phyloP scores from a whole-genome alignment of 2,329 filamentous ascomycete species.

The Fusarium verrucosum region DNA sequence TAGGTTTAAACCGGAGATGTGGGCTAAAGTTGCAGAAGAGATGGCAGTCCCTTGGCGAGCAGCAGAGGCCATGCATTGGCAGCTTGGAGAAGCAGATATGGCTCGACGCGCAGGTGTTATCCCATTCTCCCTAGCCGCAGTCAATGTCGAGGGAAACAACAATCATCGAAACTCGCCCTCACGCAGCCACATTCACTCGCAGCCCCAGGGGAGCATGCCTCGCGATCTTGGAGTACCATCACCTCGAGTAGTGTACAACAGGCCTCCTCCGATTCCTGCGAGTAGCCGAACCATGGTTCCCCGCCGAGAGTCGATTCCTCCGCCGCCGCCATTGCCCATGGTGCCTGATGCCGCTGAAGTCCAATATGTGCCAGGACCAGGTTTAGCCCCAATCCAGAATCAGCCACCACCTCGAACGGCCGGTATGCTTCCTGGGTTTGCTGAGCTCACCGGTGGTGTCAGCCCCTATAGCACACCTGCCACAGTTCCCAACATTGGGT shows the following conservation, averaged over 20 bases:
- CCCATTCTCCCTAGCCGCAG: constrained; percentile 77
- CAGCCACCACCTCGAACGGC: constrained; percentile 52
- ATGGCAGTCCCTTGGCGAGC: constrained; percentile 96
- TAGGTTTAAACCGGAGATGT: constrained; percentile 98
- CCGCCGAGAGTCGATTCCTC: constrained; percentile 54
- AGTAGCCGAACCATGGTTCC: constrained; percentile 51
- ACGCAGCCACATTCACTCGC: constrained; percentile 54
- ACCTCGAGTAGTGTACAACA: constrained; percentile 54
- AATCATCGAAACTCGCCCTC: constrained; percentile 53
- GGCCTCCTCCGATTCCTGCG: constrained; percentile 47
- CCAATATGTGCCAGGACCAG: constrained; percentile 51
- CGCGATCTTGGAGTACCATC: constrained; percentile 56
- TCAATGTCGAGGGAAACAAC: constrained; percentile 57
- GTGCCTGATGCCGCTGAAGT: constrained; percentile 46
- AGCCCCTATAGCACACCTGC: constrained; percentile 67
- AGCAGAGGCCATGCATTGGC: constrained; percentile 98
- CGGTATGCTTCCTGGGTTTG: constrained; percentile 66
- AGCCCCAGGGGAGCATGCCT: constrained; percentile 57
- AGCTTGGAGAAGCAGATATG: constrained; percentile 93
- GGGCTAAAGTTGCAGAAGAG: constrained; percentile 93
- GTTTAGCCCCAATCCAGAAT: constrained; percentile 64
- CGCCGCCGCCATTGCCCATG: constrained; percentile 45
- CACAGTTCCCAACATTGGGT: constrained; percentile 47
- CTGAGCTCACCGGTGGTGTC: constrained; percentile 71
- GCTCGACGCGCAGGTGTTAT: constrained; percentile 88